Evolutionary conservation across 768 basidiomycete species (phyloP).

Genomic region (Galerina sulciceps): DNA sequence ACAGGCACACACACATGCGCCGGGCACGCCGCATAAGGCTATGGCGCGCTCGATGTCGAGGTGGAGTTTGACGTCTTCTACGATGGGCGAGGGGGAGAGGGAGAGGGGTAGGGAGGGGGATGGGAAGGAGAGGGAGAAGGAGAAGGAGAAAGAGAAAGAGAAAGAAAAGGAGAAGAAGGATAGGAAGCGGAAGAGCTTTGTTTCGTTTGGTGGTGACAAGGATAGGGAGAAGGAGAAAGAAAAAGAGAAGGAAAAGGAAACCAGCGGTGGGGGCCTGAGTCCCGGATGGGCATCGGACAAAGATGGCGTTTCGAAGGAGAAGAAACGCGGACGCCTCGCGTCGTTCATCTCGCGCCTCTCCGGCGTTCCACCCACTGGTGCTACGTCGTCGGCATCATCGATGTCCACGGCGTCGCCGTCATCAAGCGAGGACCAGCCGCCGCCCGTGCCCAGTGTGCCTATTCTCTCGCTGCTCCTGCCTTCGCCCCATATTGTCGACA

Average conservation of each 20-base stretch:
- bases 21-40: neutral
- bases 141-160: neutral
- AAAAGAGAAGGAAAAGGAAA: too few relatives aligned
- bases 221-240: neutral
- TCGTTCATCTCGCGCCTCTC: conserved; percentile 28
- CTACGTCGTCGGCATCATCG: neutral
- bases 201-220: conserved; percentile 2
- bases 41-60: conserved; percentile 18
- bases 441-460: conserved; percentile 13
- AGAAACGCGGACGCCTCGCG: conserved; percentile 21
- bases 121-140: too few relatives aligned
- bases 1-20: neutral
- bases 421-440: neutral
- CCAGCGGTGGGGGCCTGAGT: conserved; percentile 1
- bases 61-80: conserved; percentile 21
- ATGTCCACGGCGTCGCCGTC: neutral
- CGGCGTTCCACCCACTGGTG: conserved; percentile 2
- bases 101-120: too few relatives aligned
- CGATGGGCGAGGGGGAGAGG: conserved; percentile 1
- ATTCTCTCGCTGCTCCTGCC: conserved; percentile 1
- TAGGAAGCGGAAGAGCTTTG: conserved; percentile 16
- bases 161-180: conserved; percentile 6
- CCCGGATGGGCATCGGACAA: neutral
- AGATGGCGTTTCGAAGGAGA: conserved; percentile 6
- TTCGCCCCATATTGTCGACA: neutral